Evolutionary conservation across 495 filamentous ascomycete genomes (phyloP).

Genomic region (Staphylotrichum tortipilum): DNA sequence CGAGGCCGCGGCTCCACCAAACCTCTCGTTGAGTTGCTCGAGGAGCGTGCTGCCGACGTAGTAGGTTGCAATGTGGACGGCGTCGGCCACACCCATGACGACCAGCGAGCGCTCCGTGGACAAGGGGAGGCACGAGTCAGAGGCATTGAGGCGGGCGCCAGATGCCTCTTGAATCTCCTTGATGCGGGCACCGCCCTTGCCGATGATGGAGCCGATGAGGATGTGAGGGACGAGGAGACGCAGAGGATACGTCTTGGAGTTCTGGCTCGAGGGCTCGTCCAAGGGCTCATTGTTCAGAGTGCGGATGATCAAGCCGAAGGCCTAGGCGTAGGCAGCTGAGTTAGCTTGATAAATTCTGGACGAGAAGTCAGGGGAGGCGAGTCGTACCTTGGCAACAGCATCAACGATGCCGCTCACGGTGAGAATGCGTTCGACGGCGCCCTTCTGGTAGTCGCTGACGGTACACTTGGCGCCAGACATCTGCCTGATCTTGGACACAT

Average conservation of each 20-base stretch:
- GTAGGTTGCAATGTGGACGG: slow-evolving; percentile 97
- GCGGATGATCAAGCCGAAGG: slow-evolving; percentile 94
- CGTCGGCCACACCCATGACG: slow-evolving; percentile 81
- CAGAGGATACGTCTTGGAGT: slow-evolving; percentile 95
- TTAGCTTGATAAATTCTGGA: slow-evolving; percentile 3
- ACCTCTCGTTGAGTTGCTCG: slow-evolving; percentile 92
- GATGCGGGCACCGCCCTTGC: slow-evolving; percentile 88
- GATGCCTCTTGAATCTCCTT: slow-evolving; percentile 98
- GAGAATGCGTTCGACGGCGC: slow-evolving; percentile 91
- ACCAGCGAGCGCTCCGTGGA: slow-evolving; percentile 96
- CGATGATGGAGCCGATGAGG: slow-evolving; percentile 96
- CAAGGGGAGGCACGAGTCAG: slow-evolving; percentile 83
- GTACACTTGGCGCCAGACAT: slow-evolving; percentile 95
- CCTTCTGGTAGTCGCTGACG: slow-evolving; percentile 93
- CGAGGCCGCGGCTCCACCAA: slow-evolving; percentile 90
- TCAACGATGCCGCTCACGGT: slow-evolving; percentile 94
- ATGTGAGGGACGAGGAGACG: slow-evolving; percentile 94
- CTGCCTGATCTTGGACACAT: slow-evolving; percentile 87
- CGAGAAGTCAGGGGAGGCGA: neutral
- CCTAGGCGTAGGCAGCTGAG: slow-evolving; percentile 54
- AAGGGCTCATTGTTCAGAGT: slow-evolving; percentile 95
- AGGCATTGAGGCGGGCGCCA: slow-evolving; percentile 91
- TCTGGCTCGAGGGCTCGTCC: slow-evolving; percentile 71
- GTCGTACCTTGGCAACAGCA: slow-evolving; percentile 83
- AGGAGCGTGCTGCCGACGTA: slow-evolving; percentile 94